These are phyloP conservation scores for Oenanthe javanica DNA, from an alignment of 140 eudicot genomes.

Conservation along the genomic window DNA sequence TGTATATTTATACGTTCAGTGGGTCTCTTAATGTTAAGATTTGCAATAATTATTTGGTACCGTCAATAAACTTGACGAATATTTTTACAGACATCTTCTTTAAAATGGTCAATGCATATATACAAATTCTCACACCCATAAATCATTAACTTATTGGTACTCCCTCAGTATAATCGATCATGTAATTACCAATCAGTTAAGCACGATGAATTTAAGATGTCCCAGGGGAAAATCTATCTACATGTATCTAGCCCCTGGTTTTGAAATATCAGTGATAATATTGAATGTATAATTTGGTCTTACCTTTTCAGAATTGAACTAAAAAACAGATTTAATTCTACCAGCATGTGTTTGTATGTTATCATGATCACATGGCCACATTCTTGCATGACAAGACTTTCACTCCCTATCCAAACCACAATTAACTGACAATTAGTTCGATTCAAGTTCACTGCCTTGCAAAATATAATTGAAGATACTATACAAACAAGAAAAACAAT, in stretches of 20 bases:
- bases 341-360: background rate
- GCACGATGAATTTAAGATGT: background rate
- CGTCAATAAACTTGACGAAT: background rate
- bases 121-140: background rate
- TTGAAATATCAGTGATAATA: background rate
- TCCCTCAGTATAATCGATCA: background rate
- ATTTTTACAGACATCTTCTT: background rate
- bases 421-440: slow-evolving; percentile 9
- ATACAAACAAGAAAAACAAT: background rate
- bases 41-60: too few species aligned
- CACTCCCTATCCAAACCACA: slow-evolving; percentile 10
- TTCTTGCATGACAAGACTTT: slow-evolving; percentile 25
- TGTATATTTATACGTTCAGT: too few species aligned
- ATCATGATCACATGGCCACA: slow-evolving; percentile 27
- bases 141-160: background rate
- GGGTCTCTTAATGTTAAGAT: too few species aligned
- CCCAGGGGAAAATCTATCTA: background rate
- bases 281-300: background rate
- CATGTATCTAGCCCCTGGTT: background rate
- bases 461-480: slow-evolving; percentile 3
- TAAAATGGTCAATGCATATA: background rate
- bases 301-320: background rate
- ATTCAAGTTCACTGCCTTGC: background rate
- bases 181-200: background rate
- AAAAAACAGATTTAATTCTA: background rate